These are phyloP conservation scores for Primulina huaijiensis DNA, from an alignment of 257 asterid genomes.

Conservation along the genomic window DNA sequence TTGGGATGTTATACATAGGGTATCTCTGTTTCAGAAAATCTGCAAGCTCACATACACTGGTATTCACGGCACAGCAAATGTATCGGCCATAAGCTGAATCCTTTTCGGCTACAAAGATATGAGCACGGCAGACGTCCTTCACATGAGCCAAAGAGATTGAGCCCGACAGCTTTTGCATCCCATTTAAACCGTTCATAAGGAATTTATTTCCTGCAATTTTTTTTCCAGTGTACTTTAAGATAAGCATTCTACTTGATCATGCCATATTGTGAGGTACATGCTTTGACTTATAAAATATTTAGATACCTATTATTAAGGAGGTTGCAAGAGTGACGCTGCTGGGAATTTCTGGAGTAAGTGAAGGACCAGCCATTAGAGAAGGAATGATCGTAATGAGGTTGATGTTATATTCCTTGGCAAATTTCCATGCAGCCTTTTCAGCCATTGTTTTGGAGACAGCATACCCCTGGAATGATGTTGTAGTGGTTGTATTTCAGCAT, in stretches of 20 bases:
- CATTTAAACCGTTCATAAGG: background rate
- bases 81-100: background rate
- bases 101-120: conserved; percentile 33
- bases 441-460: conserved; percentile 35
- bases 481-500: too few species aligned
- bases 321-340: conserved; percentile 24
- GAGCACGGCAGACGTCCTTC: background rate
- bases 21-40: background rate
- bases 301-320: conserved; percentile 20
- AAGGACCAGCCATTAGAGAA: conserved; percentile 29
- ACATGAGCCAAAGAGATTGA: background rate
- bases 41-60: background rate
- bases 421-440: conserved; percentile 34
- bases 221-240: too few species aligned
- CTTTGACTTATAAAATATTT: too few species aligned
- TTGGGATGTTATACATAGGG: background rate
- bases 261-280: too few species aligned
- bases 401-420: conserved; percentile 25
- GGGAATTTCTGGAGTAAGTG: conserved; percentile 26
- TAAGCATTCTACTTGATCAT: too few species aligned
- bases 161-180: background rate
- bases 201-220: background rate
- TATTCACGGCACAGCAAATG: background rate
- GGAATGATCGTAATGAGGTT: conserved; percentile 30
- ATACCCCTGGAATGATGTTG: background rate